These are phyloP conservation scores for Nothopassalora personata DNA, from an alignment of 2,329 filamentous ascomycete species.

Conservation along the genomic window DNA sequence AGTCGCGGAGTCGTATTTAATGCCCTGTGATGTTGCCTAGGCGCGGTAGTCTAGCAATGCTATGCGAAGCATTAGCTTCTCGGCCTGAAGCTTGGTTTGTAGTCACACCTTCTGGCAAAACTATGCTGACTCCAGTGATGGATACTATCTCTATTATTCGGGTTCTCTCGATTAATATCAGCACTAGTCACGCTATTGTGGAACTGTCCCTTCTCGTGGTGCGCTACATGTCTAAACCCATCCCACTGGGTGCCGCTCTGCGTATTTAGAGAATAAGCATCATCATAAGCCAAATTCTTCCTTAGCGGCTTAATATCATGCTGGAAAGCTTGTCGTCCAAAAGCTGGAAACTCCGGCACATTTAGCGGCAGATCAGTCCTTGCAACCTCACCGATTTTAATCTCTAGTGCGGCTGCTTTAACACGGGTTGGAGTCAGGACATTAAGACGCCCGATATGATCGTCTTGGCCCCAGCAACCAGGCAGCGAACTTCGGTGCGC, in stretches of 20 bases:
- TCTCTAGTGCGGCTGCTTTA: slow-evolving; percentile 49
- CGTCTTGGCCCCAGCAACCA: slow-evolving; percentile 58
- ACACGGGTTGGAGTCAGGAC: slow-evolving; percentile 53
- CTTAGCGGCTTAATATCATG: slow-evolving; percentile 48
- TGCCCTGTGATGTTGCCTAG: slow-evolving; percentile 39
- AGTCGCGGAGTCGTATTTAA: slow-evolving; percentile 39
- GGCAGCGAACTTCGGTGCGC: slow-evolving; percentile 51
- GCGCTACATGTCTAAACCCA: slow-evolving; percentile 42
- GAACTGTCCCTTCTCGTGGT: slow-evolving; percentile 36
- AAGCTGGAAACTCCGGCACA: slow-evolving; percentile 49
- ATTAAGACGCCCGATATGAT: slow-evolving; percentile 52
- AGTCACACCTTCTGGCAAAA: slow-evolving; percentile 36
- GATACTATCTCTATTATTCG: slow-evolving; percentile 43
- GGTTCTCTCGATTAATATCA: slow-evolving; percentile 37
- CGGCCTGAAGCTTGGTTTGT: background rate
- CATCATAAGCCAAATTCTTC: slow-evolving; percentile 38
- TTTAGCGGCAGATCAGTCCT: slow-evolving; percentile 52
- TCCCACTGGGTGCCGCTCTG: slow-evolving; percentile 45
- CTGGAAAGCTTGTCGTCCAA: slow-evolving; percentile 49
- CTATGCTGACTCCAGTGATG: slow-evolving; percentile 44
- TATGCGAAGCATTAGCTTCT: background rate
- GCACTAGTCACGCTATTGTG: slow-evolving; percentile 40
- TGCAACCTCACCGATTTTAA: slow-evolving; percentile 52
- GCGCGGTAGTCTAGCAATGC: slow-evolving; percentile 41
- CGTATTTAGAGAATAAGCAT: slow-evolving; percentile 41